phyloP scores from a whole-genome alignment of 257 asterid species.

The Salvia miltiorrhiza region DNA sequence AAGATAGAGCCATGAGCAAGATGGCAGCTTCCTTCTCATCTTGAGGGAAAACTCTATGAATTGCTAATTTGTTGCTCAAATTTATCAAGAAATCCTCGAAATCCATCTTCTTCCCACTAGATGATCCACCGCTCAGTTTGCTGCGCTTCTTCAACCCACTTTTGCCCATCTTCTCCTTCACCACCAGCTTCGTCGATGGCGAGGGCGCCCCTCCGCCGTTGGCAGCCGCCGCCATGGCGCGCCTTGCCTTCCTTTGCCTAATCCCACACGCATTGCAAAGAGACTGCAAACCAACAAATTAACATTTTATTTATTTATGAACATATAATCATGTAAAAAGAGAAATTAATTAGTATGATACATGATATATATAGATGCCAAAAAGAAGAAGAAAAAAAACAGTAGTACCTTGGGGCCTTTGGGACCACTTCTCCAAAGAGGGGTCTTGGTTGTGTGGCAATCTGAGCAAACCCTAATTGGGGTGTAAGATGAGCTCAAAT shows the following conservation, averaged over 20 bases:
- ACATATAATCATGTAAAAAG: background rate
- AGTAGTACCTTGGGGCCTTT: conserved; percentile 86
- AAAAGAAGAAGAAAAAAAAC: too few species aligned
- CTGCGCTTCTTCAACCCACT: conserved; percentile 51
- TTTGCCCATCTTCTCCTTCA: conserved; percentile 42
- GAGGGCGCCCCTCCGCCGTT: conserved; percentile 11
- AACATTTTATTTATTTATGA: background rate
- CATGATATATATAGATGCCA: too few species aligned
- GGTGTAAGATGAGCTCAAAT: conserved; percentile 50
- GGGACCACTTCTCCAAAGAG: conserved; percentile 99
- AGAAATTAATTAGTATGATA: too few species aligned
- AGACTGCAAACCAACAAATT: conserved; percentile 36
- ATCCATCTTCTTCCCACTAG: conserved; percentile 19
- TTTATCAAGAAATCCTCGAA: conserved; percentile 82
- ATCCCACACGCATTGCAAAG: conserved; percentile 99
- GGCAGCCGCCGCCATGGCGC: conserved; percentile 66
- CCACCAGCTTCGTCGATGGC: conserved; percentile 36
- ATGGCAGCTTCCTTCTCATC: conserved; percentile 97
- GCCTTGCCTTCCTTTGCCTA: conserved; percentile 86
- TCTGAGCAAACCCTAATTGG: conserved; percentile 96
- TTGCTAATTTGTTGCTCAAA: conserved; percentile 60
- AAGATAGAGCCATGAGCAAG: conserved; percentile 85
- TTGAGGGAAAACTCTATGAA: conserved; percentile 74
- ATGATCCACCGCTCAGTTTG: conserved; percentile 22
- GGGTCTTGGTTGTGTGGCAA: conserved; percentile 95